These are phyloP conservation scores for Ormosia semicastrata DNA, from an alignment of 306 rosid species.

Conservation along the genomic window DNA sequence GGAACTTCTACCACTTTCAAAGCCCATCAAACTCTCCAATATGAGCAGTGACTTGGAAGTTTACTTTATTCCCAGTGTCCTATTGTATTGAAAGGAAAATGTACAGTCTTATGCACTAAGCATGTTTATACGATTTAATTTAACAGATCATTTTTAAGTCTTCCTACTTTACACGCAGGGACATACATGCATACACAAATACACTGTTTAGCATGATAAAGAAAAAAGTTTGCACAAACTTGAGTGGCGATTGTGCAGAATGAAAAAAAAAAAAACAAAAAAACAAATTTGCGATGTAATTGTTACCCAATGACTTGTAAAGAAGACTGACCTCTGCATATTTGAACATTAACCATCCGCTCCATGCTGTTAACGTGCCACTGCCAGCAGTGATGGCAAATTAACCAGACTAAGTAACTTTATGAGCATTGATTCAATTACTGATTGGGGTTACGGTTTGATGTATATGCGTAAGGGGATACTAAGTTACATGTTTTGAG, in stretches of 20 bases:
- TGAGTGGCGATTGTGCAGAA: neutral
- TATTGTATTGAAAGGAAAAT: slow-evolving; percentile 18
- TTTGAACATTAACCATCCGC: neutral
- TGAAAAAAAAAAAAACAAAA: neutral
- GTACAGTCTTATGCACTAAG: slow-evolving; percentile 28
- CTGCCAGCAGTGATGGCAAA: neutral
- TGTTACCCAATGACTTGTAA: neutral
- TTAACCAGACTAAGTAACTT: neutral
- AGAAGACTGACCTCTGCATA: neutral
- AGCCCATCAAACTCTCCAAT: slow-evolving; percentile 16
- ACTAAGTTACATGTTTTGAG: neutral
- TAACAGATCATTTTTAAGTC: slow-evolving; percentile 7
- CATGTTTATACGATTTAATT: slow-evolving; percentile 25
- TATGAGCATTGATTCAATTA: neutral
- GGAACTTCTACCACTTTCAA: slow-evolving; percentile 29
- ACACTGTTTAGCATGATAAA: neutral
- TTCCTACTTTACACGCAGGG: neutral
- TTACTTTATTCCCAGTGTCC: slow-evolving; percentile 12
- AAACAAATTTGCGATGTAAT: neutral
- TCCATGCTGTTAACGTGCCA: neutral
- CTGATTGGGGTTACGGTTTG: neutral
- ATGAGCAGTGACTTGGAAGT: slow-evolving; percentile 27
- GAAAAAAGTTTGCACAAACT: neutral
- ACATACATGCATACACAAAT: neutral
- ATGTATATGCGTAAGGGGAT: too few species aligned